Base-by-base conservation (phyloP, 2,329 filamentous ascomycete genomes). In the Botryosphaeria dothidea region DNA sequence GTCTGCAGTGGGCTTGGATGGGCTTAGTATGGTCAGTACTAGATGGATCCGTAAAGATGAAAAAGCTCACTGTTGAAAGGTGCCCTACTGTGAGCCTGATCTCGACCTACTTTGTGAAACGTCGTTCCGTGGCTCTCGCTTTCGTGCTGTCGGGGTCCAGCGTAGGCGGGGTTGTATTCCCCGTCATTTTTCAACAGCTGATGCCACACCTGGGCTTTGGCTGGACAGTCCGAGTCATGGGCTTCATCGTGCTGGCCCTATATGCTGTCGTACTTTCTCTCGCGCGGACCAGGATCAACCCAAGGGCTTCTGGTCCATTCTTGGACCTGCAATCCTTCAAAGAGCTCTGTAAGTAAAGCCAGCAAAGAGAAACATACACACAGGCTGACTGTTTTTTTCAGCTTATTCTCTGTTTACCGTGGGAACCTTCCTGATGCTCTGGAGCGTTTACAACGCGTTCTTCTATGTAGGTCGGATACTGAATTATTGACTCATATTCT, bases 391-490 rank as follows among this genome's bases (percentile, higher is more conserved):
- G 75, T 2, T 54, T 76, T 4, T 78, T n/a, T n/a, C 52, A 78
- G 79, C 71, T 79, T 80, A 64, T 70, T 80, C 56, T 74, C 67
- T 64, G 84, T 84, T 68, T 76, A 79, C 70, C 82, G 81, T 2
- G 69, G 85, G 4, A 87, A 85, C 68, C 82, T 87, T 64, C 80
- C 9, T 87, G 85, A 69, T 87, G 83, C 75, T 89, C 88, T 74
- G 71, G 88, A 19, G 78, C 60, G 48, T 63, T 3, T 43, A 85
- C 67, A 90, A 88, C 69, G 79, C 81, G 0, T 83, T 83, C 70
- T 82, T 82, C 72, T 83, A 82, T 70, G 70, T 58, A 38, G 38
- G 36, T 45, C 15, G 25, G 6, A 13, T 9, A 11, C 11, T 4
- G n/a, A 9, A 15, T n/a, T 11, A 4, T 9, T 3, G 31, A 25